phyloP scores from a whole-genome alignment of 768 basidiomycete genomes.

The Serendipita sp. region DNA sequence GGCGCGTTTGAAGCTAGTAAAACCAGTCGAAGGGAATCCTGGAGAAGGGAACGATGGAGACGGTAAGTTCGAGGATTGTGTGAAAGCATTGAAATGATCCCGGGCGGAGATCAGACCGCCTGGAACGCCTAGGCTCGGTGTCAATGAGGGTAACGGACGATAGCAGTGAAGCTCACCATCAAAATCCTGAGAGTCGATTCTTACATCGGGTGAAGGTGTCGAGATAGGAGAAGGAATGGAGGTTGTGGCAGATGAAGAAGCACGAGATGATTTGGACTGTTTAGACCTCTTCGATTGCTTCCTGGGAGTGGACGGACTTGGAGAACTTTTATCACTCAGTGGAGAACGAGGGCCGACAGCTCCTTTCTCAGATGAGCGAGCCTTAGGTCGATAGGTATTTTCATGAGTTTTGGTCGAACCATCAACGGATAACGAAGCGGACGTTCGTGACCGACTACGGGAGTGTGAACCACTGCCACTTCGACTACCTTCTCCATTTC shows the following conservation, averaged over 20 bases:
- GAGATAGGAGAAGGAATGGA: not conserved
- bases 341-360: not conserved
- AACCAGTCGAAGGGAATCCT: not conserved
- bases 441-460: slow-evolving; percentile 46
- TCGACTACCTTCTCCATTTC: slow-evolving; percentile 19
- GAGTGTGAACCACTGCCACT: slow-evolving; percentile 26
- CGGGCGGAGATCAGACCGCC: not conserved
- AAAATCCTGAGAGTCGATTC: not conserved
- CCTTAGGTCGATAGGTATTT: not conserved
- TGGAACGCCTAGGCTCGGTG: not conserved
- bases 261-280: not conserved
- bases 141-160: not conserved
- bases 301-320: not conserved
- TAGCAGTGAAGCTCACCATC: not conserved
- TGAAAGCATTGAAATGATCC: not conserved
- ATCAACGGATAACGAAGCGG: slow-evolving; percentile 26
- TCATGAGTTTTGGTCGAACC: not conserved
- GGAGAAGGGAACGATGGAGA: not conserved
- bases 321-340: not conserved
- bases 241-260: not conserved
- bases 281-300: not conserved
- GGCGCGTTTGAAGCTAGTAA: not conserved
- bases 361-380: not conserved
- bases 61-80: not conserved
- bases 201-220: not conserved